Conservation (phyloP, 2,329 filamentous ascomycete species). For the Diplodia mutila region DNA sequence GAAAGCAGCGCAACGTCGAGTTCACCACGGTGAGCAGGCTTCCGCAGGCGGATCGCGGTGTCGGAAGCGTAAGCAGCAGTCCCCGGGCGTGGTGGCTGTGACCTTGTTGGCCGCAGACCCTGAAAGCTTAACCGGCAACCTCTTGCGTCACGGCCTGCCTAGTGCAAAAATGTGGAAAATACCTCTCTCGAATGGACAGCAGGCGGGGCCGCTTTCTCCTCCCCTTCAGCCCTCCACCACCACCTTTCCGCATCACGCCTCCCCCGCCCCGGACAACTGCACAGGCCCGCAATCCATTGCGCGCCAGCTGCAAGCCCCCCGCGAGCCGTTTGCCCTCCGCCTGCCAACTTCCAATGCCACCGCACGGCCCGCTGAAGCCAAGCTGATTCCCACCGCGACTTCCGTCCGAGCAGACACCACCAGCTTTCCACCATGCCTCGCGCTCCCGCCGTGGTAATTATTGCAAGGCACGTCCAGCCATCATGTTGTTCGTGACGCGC, state of each 20-base stretch:
- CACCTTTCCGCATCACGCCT: neutral
- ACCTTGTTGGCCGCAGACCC: conserved; percentile 1
- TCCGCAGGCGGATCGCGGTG: neutral
- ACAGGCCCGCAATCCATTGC: neutral
- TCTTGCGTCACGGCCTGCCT: conserved; percentile 23
- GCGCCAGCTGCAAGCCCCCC: neutral
- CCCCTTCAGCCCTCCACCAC: neutral
- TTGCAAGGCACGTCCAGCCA: conserved; percentile 48
- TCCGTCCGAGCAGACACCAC: neutral
- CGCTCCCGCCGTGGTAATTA: conserved; percentile 53
- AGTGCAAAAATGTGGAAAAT: conserved; percentile 23
- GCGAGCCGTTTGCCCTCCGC: neutral
- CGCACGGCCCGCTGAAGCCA: conserved; percentile 15
- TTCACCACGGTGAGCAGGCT: neutral
- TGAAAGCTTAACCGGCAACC: conserved; percentile 20
- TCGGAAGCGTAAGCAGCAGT: neutral
- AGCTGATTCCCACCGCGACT: conserved; percentile 20
- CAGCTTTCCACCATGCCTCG: conserved; percentile 42
- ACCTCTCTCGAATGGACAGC: neutral
- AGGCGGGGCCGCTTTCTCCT: conserved; percentile 1
- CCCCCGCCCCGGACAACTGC: neutral
- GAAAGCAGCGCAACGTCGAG: neutral
- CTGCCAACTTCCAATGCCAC: conserved; percentile 13
- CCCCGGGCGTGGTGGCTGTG: neutral
- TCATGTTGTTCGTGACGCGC: conserved; percentile 6